phyloP scores from a whole-genome alignment of 495 filamentous ascomycete species.

The Tirmania nivea region DNA sequence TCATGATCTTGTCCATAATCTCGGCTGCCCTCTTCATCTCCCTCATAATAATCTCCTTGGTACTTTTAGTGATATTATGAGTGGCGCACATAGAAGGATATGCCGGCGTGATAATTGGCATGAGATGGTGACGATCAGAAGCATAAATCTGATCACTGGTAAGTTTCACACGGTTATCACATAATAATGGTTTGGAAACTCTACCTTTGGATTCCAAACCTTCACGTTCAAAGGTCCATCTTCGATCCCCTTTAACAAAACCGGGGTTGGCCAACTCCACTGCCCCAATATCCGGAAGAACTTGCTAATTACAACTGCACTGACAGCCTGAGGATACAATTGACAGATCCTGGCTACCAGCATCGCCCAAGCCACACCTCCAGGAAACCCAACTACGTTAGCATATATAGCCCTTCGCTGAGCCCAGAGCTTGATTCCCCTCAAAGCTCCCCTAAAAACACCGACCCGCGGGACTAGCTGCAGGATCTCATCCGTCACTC shows the following conservation, averaged over 20 bases:
- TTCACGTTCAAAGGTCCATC: constrained; percentile 56
- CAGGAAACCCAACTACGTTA: constrained; percentile 87
- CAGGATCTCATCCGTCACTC: constrained; percentile 81
- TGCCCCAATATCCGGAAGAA: constrained; percentile 81
- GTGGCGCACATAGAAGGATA: constrained; percentile 94
- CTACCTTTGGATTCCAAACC: constrained; percentile 78
- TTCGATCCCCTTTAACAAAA: constrained; percentile 73
- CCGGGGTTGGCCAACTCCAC: constrained; percentile 87
- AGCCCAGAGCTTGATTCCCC: constrained; percentile 91
- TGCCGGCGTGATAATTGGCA: constrained; percentile 94
- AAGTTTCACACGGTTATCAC: not conserved
- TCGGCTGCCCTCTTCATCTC: constrained; percentile 59
- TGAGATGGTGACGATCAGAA: constrained; percentile 60
- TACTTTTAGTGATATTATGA: constrained; percentile 74
- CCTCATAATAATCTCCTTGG: constrained; percentile 57
- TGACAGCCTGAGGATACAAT: constrained; percentile 82
- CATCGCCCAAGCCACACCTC: constrained; percentile 96
- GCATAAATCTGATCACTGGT: constrained; percentile 40
- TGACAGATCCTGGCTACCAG: constrained; percentile 88
- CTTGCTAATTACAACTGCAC: constrained; percentile 63
- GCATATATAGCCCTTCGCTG: constrained; percentile 82
- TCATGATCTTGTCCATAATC: constrained; percentile 61
- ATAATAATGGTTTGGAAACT: not conserved
- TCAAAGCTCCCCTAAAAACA: constrained; percentile 66
- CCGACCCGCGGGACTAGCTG: constrained; percentile 69